phyloP scores from a whole-genome alignment of 2,329 filamentous ascomycete species.

The Rutstroemia sp. region DNA sequence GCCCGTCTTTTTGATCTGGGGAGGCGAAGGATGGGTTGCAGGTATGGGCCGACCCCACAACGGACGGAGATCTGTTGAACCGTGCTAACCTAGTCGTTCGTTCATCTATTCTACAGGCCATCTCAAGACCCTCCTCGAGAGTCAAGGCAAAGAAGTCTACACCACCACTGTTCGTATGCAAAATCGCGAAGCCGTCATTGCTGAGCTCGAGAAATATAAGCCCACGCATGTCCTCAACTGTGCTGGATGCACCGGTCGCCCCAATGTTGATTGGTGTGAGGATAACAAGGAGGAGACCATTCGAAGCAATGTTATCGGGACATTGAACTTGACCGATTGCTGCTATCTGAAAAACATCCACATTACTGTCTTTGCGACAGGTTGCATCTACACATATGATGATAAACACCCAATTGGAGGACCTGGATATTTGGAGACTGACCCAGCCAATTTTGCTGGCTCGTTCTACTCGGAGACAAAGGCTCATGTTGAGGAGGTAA shows the following conservation, averaged over 20 bases:
- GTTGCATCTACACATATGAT: constrained; percentile 61
- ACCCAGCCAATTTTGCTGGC: constrained; percentile 56
- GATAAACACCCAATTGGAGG: constrained; percentile 52
- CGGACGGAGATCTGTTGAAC: not conserved
- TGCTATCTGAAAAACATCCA: constrained; percentile 53
- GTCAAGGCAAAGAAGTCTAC: constrained; percentile 51
- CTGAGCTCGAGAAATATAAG: constrained; percentile 49
- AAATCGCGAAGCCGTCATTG: constrained; percentile 48
- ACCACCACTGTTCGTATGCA: constrained; percentile 60
- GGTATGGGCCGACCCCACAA: constrained; percentile 1
- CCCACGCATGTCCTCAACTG: constrained; percentile 62
- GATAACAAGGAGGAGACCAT: constrained; percentile 61
- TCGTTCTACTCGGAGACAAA: constrained; percentile 65
- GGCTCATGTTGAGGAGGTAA: constrained; percentile 55
- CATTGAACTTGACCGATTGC: constrained; percentile 54
- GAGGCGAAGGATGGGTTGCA: constrained; percentile 50
- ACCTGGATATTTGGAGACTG: constrained; percentile 52
- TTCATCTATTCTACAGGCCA: constrained; percentile 34
- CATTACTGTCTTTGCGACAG: constrained; percentile 59
- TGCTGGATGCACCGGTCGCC: constrained; percentile 57
- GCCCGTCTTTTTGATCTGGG: constrained; percentile 53
- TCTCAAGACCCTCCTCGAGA: constrained; percentile 49
- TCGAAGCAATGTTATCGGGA: constrained; percentile 59
- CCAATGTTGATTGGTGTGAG: constrained; percentile 67
- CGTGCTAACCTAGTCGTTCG: not conserved